Percentiles rank a stretch among this genome's conserved stretches.
These are phyloP conservation scores for Ceratocystis albifundus DNA, from an alignment of 2,329 filamentous ascomycete genomes.

Conservation along the genomic window DNA sequence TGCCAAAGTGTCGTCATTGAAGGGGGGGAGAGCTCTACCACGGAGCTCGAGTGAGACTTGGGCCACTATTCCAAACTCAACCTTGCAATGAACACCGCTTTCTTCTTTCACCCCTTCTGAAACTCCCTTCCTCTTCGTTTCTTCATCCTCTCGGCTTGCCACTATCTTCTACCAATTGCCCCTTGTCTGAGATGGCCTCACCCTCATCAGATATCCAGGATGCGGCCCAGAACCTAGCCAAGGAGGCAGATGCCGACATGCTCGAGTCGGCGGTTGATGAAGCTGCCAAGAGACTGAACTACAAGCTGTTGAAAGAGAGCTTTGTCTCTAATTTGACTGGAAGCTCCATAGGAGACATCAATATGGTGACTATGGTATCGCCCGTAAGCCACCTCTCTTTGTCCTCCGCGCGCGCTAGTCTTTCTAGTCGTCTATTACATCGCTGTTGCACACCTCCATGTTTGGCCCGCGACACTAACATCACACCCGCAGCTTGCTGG, in stretches of 20 bases:
- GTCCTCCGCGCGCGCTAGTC: constrained; percentile 7
- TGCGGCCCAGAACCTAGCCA: constrained; percentile 5
- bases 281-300: constrained; percentile 36
- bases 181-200: constrained; percentile 2
- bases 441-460: constrained; percentile 10
- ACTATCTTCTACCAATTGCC: background rate
- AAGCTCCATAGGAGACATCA: constrained; percentile 74
- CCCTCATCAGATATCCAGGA: background rate
- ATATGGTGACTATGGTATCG: constrained; percentile 70
- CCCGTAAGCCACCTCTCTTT: constrained; percentile 49
- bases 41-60: background rate
- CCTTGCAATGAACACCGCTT: too few species aligned
- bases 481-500: constrained; percentile 53
- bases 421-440: constrained; percentile 2
- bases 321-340: constrained; percentile 88
- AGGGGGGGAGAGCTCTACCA: background rate
- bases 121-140: background rate
- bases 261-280: constrained; percentile 32
- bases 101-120: background rate
- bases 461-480: constrained; percentile 24
- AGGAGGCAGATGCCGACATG: constrained; percentile 23
- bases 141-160: background rate
- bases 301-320: constrained; percentile 88
- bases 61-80: too few species aligned
- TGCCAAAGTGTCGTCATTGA: constrained; percentile 21